Evolutionary conservation across 108 stramenopile genomes (phyloP), one percentile per base, ranked within the genome.

Genomic region (Cylindrotheca closterium): DNA sequence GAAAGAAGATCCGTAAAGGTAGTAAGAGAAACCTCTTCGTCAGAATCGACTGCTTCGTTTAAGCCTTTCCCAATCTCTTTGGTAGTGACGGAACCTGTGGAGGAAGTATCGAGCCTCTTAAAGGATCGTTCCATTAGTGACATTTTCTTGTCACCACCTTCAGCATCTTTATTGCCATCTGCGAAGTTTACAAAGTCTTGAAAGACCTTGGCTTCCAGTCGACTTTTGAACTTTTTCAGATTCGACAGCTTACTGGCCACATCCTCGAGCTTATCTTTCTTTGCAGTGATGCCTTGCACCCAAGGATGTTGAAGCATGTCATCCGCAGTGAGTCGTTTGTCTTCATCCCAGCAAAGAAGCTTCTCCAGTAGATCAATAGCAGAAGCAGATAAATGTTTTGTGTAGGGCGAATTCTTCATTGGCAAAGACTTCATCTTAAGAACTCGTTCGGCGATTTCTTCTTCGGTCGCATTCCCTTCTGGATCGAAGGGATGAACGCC

Each of bases 271-370:
- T 81, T 84, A 33, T 66, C 59, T 37, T 47, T 83, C 21, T 66
- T 84, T n/a, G 92, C 87, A 23, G 92, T 88, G 48, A 77, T 80
- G 54, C 92, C 92, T n/a, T 70, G 79, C 12, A 95, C 83, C 94
- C 94, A 95, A 0, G 91, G 91, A 74, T 95, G 91, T 37, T 87
- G 66, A 52, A 95, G 78, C 80, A 92, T 75, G 67, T 89, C 80
- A 32, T 68, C 58, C 3, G 94, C 94, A 1, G 90, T 83, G 30
- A 95, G 65, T 32, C 94, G 67, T 17, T 73, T 58, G n/a, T 78
- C 81, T 5, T 90, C 88, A 74, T 92, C 63, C 47, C 70, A 54
- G 27, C 69, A 59, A 76, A 95, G 81, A 4, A 92, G 74, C 31
- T 76, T 63, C 51, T 79, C 74, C n/a, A 95, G 90, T 17, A 95